Evolutionary conservation across 768 basidiomycete species (phyloP).

Genomic region (Coprinopsis cinerea): DNA sequence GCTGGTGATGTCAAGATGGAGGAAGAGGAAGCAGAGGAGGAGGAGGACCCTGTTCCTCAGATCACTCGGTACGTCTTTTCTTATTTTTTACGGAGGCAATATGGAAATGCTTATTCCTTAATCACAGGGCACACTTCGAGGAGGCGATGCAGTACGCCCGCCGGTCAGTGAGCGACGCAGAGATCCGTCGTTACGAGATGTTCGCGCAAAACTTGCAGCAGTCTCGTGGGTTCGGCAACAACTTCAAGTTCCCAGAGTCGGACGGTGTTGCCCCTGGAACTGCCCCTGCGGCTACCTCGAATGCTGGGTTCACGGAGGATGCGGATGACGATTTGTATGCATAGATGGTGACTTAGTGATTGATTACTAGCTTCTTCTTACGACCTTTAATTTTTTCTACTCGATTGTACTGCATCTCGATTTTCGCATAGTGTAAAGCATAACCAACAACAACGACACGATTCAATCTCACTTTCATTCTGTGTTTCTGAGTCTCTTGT

Average conservation of each 20-base stretch:
- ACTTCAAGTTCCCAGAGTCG: slow-evolving; percentile 97
- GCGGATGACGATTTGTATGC: slow-evolving; percentile 92
- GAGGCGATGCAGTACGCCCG: slow-evolving; percentile 98
- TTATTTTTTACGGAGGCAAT: neutral
- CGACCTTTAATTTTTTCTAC: neutral
- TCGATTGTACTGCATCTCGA: neutral
- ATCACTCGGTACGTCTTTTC: slow-evolving; percentile 68
- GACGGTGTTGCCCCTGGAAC: slow-evolving; percentile 29
- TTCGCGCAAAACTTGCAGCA: slow-evolving; percentile 93
- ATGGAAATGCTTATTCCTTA: slow-evolving; percentile 1
- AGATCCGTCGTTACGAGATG: slow-evolving; percentile 98
- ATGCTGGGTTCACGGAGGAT: slow-evolving; percentile 81
- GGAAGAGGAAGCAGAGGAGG: slow-evolving; percentile 64
- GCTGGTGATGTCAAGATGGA: slow-evolving; percentile 68
- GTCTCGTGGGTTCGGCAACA: slow-evolving; percentile 87
- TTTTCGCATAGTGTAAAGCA: too few species aligned
- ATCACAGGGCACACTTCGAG: slow-evolving; percentile 84
- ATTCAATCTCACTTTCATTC: too few species aligned
- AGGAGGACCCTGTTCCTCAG: slow-evolving; percentile 86
- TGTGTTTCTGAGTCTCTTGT: too few species aligned
- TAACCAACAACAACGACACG: too few species aligned
- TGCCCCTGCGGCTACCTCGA: slow-evolving; percentile 40
- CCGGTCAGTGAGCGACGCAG: slow-evolving; percentile 93
- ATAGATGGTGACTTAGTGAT: slow-evolving; percentile 22
- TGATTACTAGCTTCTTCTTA: neutral